phyloP scores from a whole-genome alignment of 192 early-diverging fungal species.

The Backusella sp. region DNA sequence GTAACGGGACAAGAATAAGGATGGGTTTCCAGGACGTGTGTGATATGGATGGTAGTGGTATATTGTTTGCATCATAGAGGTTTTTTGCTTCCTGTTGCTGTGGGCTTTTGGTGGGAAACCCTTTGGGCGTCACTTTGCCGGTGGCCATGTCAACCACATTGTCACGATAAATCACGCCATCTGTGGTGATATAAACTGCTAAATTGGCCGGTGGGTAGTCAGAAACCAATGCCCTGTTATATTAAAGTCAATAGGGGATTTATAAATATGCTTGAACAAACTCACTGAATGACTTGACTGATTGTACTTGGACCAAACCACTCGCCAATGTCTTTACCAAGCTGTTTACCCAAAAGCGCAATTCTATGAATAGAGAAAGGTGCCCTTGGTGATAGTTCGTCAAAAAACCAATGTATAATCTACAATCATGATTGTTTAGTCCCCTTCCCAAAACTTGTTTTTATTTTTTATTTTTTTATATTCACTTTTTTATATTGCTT shows the following conservation, averaged over 20 bases:
- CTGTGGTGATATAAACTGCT: conserved; percentile 74
- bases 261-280: conserved; percentile 1
- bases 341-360: conserved; percentile 76
- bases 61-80: conserved; percentile 21
- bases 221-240: conserved; percentile 55
- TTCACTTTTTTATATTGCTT: conserved; percentile 43
- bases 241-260: conserved; percentile 8
- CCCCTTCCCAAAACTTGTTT: too few species aligned
- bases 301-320: conserved; percentile 97
- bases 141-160: conserved; percentile 56
- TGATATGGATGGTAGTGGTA: not conserved
- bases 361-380: conserved; percentile 92
- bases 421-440: not conserved
- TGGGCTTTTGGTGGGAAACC: conserved; percentile 21
- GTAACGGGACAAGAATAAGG: conserved; percentile 82
- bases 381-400: conserved; percentile 63
- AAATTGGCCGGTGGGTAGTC: conserved; percentile 58
- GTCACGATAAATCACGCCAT: conserved; percentile 79
- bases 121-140: conserved; percentile 22
- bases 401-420: conserved; percentile 71
- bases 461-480: too few species aligned
- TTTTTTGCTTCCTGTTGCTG: conserved; percentile 33
- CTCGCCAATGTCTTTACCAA: conserved; percentile 89
- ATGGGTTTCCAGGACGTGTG: conserved; percentile 53
- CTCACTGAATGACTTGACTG: conserved; percentile 76